Percentiles rank a stretch among this genome's conserved stretches.
These are phyloP conservation scores for Candida cerambycidarum DNA, from an alignment of 805 yeast genomes.

Conservation along the genomic window DNA sequence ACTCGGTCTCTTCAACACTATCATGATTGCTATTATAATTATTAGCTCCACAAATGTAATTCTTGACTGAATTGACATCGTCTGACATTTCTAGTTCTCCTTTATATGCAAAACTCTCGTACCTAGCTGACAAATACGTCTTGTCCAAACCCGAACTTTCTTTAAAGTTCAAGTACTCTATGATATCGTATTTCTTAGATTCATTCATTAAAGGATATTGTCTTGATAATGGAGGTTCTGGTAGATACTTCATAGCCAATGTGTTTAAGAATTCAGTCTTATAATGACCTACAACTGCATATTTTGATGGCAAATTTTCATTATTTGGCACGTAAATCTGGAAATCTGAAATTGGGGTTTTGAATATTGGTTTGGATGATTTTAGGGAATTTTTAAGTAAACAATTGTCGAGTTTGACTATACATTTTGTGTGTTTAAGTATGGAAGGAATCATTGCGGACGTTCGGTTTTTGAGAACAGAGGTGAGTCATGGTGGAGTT, in stretches of 20 bases:
- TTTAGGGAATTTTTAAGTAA: slow-evolving; percentile 11
- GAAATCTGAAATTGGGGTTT: slow-evolving; percentile 26
- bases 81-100: slow-evolving; percentile 59
- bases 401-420: slow-evolving; percentile 14
- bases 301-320: slow-evolving; percentile 20
- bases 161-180: slow-evolving; percentile 34
- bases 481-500: too few relatives aligned
- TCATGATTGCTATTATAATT: slow-evolving; percentile 42
- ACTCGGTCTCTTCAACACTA: slow-evolving; percentile 31
- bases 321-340: slow-evolving; percentile 19
- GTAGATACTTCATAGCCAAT: slow-evolving; percentile 54
- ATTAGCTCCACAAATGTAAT: slow-evolving; percentile 57
- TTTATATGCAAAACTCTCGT: slow-evolving; percentile 69
- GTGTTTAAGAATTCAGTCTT: slow-evolving; percentile 56
- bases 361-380: slow-evolving; percentile 15
- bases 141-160: slow-evolving; percentile 37
- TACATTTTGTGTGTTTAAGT: slow-evolving; percentile 5
- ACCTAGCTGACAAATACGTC: slow-evolving; percentile 85
- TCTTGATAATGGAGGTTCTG: slow-evolving; percentile 54
- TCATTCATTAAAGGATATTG: slow-evolving; percentile 50
- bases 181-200: slow-evolving; percentile 26
- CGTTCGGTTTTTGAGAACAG: background rate
- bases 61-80: slow-evolving; percentile 62
- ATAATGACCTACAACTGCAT: slow-evolving; percentile 39
- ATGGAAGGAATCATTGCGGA: slow-evolving; percentile 1